Percentiles rank a stretch among this genome's conserved stretches.
These are phyloP conservation scores for Candida ulmi DNA, from an alignment of 805 yeast species.

Conservation along the genomic window DNA sequence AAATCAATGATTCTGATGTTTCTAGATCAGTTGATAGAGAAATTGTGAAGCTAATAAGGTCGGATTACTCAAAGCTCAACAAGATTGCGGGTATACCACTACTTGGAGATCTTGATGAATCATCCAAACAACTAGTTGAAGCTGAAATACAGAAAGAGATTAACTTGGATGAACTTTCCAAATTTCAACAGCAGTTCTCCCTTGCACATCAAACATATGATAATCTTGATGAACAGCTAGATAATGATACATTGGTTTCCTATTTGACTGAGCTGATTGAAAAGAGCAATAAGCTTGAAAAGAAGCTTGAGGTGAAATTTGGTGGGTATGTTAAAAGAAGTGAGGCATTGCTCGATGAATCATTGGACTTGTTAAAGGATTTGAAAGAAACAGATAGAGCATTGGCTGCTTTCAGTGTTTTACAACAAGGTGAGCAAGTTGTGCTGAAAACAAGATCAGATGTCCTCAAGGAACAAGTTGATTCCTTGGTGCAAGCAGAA, in stretches of 20 bases:
- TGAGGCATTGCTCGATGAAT: conserved; percentile 10
- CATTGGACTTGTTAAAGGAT: conserved; percentile 7
- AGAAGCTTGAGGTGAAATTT: conserved; percentile 5
- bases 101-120: conserved; percentile 17
- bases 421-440: conserved; percentile 12
- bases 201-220: conserved; percentile 2
- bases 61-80: conserved; percentile 34
- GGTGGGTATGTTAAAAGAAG: conserved; percentile 7
- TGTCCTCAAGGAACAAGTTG: conserved; percentile 18
- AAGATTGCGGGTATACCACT: conserved; percentile 16
- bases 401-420: conserved; percentile 15
- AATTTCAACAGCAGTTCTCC: conserved; percentile 9
- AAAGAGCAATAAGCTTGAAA: conserved; percentile 14
- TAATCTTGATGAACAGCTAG: conserved; percentile 5
- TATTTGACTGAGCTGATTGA: conserved; percentile 8
- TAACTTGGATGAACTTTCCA: conserved; percentile 2
- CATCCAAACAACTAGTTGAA: conserved; percentile 1
- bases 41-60: conserved; percentile 29
- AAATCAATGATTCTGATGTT: neutral
- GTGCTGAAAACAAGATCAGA: conserved; percentile 10
- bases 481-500: conserved; percentile 17
- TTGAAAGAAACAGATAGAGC: conserved; percentile 19
- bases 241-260: neutral
- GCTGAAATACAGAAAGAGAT: conserved; percentile 9
- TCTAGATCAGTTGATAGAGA: conserved; percentile 25